A percentile compares a stretch with the other conserved stretches of the same genome.
These are phyloP conservation scores for Xylariaceae sp. DNA, from an alignment of 2,329 filamentous ascomycete species.

Conservation along the genomic window DNA sequence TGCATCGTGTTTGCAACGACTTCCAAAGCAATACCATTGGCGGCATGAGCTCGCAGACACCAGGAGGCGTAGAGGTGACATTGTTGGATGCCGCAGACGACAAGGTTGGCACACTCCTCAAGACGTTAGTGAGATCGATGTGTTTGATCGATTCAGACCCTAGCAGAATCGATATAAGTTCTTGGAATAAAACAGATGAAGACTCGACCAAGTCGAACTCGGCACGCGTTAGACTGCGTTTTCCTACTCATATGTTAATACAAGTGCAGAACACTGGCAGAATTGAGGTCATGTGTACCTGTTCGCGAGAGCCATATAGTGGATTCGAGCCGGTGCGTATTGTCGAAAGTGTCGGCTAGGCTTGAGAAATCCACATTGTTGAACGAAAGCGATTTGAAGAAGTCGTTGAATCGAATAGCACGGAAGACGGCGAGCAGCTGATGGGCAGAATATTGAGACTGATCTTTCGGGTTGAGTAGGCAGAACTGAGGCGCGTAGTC, in stretches of 20 bases:
- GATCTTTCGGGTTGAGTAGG: conserved; percentile 43
- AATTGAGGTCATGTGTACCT: conserved; percentile 35
- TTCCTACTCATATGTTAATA: conserved; percentile 26
- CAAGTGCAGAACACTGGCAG: not conserved
- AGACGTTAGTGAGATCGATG: conserved; percentile 50
- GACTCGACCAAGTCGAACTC: conserved; percentile 47
- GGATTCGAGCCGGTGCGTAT: conserved; percentile 42
- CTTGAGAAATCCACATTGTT: conserved; percentile 48
- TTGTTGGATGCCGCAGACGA: conserved; percentile 18
- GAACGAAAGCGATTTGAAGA: conserved; percentile 58
- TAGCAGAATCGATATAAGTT: conserved; percentile 55
- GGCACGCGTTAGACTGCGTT: conserved; percentile 45
- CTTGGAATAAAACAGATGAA: conserved; percentile 53
- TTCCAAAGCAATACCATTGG: conserved; percentile 50
- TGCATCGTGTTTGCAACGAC: conserved; percentile 47
- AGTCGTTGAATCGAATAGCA: conserved; percentile 57
- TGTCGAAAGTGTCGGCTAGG: conserved; percentile 42
- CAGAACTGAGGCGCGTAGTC: conserved; percentile 51
- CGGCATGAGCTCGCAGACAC: conserved; percentile 40
- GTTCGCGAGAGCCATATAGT: conserved; percentile 53
- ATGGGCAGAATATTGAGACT: conserved; percentile 43
- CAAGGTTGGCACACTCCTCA: conserved; percentile 23
- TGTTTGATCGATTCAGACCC: conserved; percentile 54
- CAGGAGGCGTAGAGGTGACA: conserved; percentile 5
- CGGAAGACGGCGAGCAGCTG: conserved; percentile 57